These are phyloP conservation scores for Fusarium concolor DNA, from an alignment of 2,329 filamentous ascomycete genomes.

Conservation along the genomic window DNA sequence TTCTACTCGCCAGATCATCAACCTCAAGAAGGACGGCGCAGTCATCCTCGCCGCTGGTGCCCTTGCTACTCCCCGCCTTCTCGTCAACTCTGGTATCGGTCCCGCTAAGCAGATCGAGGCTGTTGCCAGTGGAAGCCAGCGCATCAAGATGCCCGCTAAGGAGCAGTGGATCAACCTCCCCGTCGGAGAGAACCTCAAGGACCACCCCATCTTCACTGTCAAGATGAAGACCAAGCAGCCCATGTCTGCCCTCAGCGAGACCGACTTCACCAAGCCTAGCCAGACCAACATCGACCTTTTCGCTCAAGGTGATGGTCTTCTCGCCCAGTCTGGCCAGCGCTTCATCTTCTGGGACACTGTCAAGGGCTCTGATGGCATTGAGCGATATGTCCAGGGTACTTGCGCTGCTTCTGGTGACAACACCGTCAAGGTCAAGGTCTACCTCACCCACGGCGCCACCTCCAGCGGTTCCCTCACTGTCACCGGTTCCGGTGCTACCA, in stretches of 20 bases:
- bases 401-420: conserved; percentile 57
- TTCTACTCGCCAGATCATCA: conserved; percentile 43
- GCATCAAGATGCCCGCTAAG: conserved; percentile 62
- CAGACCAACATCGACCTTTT: conserved; percentile 49
- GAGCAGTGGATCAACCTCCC: conserved; percentile 68
- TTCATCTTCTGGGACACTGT: conserved; percentile 61
- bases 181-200: conserved; percentile 69
- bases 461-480: conserved; percentile 60
- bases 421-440: conserved; percentile 60
- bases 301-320: conserved; percentile 52
- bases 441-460: conserved; percentile 62
- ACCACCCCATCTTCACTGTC: conserved; percentile 61
- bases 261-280: conserved; percentile 44
- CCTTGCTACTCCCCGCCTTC: conserved; percentile 76
- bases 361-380: conserved; percentile 54
- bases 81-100: conserved; percentile 71
- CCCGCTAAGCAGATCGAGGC: conserved; percentile 68
- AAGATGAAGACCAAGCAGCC: conserved; percentile 55
- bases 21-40: conserved; percentile 38
- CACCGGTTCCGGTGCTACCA: conserved; percentile 54
- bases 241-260: conserved; percentile 51
- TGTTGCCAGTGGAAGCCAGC: conserved; percentile 63
- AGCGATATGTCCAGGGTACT: conserved; percentile 58
- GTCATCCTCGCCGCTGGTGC: conserved; percentile 76
- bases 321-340: conserved; percentile 60